A percentile compares a stretch with the other conserved stretches of the same genome.
These are phyloP conservation scores for Fragaria ananassa DNA, from an alignment of 306 rosid genomes.

Conservation along the genomic window DNA sequence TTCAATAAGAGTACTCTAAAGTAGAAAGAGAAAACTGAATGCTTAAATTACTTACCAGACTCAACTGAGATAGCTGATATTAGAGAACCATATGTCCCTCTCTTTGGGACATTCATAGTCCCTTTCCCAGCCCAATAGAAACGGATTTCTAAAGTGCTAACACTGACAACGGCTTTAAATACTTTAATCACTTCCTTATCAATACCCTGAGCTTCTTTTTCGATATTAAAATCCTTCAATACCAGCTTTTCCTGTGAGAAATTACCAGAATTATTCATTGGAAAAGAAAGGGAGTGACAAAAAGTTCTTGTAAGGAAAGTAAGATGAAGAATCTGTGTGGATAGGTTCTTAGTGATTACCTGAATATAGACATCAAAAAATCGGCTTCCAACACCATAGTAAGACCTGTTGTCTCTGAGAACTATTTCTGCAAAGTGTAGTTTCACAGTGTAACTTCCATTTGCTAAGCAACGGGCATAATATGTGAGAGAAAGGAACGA, in stretches of 20 bases:
- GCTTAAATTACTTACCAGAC: conserved; percentile 44
- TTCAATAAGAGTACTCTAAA: not conserved
- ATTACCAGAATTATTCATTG: not conserved
- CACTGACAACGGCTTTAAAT: conserved; percentile 34
- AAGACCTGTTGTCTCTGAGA: conserved; percentile 44
- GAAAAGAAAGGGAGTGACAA: not conserved
- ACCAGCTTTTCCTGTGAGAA: conserved; percentile 38
- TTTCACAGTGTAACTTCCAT: no score
- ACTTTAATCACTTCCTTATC: conserved; percentile 35
- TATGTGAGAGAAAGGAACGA: conserved; percentile 54
- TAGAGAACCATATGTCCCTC: conserved; percentile 62
- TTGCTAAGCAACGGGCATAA: conserved; percentile 36
- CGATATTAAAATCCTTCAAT: conserved; percentile 49
- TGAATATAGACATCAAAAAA: conserved; percentile 57
- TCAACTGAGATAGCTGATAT: conserved; percentile 54
- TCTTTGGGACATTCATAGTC: conserved; percentile 38
- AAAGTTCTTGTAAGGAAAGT: not conserved
- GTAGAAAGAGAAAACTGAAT: not conserved
- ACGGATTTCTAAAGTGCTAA: conserved; percentile 40
- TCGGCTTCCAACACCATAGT: conserved; percentile 47
- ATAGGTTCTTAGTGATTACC: conserved; percentile 30
- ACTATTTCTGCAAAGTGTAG: no score
- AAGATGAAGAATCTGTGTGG: not conserved
- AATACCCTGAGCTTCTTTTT: conserved; percentile 31
- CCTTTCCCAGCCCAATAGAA: conserved; percentile 41